A percentile compares a stretch with the other conserved stretches of the same genome.
These are phyloP conservation scores for Solanum chacoense DNA, from an alignment of 305 asterid genomes.

Conservation along the genomic window DNA sequence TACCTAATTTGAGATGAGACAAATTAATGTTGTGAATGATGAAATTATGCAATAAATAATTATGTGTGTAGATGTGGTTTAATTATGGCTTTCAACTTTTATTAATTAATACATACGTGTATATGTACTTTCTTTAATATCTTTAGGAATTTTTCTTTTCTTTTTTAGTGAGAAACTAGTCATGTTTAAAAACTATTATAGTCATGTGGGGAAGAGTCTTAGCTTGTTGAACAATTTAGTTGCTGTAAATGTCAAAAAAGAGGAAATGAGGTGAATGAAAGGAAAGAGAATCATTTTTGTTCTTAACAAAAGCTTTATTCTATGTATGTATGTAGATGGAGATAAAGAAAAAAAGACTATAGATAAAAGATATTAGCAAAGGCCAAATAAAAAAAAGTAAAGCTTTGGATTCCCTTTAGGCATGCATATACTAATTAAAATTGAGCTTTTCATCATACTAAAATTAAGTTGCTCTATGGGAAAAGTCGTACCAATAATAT, in stretches of 20 bases:
- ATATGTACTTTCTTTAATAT: background rate
- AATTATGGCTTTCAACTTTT: background rate
- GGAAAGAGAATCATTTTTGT: conserved; percentile 5
- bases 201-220: background rate
- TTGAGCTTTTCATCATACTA: background rate
- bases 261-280: background rate
- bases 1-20: background rate
- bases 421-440: background rate
- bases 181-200: background rate
- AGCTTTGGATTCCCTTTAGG: conserved; percentile 13
- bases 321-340: background rate
- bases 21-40: background rate
- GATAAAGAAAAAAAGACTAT: background rate
- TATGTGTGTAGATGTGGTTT: background rate
- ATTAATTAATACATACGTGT: background rate
- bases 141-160: background rate
- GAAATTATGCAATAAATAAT: background rate
- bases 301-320: background rate
- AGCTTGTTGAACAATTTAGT: conserved; percentile 4
- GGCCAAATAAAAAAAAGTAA: background rate
- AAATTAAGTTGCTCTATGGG: background rate
- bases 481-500: background rate
- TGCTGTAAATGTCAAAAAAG: conserved; percentile 2
- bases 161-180: background rate
- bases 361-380: conserved; percentile 11